Evolutionary conservation across 768 basidiomycete genomes (phyloP).

Genomic region (Hygrocybe punicea): DNA sequence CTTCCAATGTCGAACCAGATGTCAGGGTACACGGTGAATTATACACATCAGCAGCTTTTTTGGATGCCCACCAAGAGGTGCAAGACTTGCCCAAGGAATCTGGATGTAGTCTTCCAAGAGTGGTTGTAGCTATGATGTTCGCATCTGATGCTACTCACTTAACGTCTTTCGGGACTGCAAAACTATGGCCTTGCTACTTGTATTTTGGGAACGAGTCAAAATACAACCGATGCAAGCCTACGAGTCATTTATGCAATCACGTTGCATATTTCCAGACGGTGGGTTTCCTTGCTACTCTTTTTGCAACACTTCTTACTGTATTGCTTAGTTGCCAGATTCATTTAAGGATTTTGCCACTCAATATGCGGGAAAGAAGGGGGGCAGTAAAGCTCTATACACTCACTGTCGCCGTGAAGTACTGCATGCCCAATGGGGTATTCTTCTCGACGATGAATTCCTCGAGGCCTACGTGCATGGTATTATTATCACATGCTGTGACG

Average conservation of each 20-base stretch:
- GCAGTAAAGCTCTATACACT: background rate
- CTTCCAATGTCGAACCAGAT: too few species aligned
- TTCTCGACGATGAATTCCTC: constrained; percentile 33
- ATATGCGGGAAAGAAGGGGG: background rate
- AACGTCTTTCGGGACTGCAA: constrained; percentile 9
- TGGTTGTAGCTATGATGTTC: constrained; percentile 14
- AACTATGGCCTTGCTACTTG: constrained; percentile 14
- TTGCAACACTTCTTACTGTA: background rate
- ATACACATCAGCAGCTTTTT: too few species aligned
- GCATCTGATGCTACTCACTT: constrained; percentile 16
- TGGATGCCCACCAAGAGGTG: constrained; percentile 6
- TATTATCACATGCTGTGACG: constrained; percentile 30
- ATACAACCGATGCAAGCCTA: constrained; percentile 4
- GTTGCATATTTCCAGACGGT: constrained; percentile 9
- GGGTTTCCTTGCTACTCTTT: background rate
- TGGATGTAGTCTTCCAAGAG: constrained; percentile 11
- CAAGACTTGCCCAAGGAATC: constrained; percentile 3
- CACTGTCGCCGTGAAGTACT: constrained; percentile 5
- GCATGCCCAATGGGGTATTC: constrained; percentile 4
- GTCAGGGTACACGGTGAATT: too few species aligned
- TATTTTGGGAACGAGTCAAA: constrained; percentile 13
- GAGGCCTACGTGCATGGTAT: constrained; percentile 34
- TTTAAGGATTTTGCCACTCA: constrained; percentile 1
- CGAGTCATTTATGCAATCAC: constrained; percentile 1
- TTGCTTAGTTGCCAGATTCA: background rate